Evolutionary conservation across 768 basidiomycete species (phyloP).

Genomic region (Suillus hirtellus): DNA sequence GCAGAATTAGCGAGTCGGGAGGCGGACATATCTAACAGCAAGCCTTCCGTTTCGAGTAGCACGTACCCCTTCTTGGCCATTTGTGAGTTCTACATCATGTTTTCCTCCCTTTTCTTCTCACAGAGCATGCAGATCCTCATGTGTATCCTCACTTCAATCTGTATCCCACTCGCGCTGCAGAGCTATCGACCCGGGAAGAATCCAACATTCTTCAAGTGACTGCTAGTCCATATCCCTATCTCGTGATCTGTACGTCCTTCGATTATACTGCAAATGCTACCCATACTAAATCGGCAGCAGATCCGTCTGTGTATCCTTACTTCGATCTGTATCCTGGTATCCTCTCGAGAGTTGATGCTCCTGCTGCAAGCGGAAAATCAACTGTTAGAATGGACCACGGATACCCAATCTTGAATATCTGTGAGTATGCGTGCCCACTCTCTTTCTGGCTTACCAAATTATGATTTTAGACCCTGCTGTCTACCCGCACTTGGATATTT

Average conservation of each 20-base stretch:
- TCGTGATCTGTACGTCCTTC: conserved; percentile 11
- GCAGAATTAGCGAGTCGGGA: conserved; percentile 13
- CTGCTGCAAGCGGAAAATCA: neutral
- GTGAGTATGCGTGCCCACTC: conserved; percentile 9
- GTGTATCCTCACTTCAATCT: conserved; percentile 35
- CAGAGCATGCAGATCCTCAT: conserved; percentile 37
- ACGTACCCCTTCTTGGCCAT: conserved; percentile 18
- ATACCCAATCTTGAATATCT: conserved; percentile 20
- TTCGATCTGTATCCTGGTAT: conserved; percentile 30
- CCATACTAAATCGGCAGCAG: conserved; percentile 23
- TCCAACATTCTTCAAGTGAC: neutral
- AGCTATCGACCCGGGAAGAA: conserved; percentile 13
- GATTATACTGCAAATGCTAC: conserved; percentile 7
- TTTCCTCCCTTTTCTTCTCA: conserved; percentile 3
- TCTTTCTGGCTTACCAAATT: conserved; percentile 21
- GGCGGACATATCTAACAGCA: neutral
- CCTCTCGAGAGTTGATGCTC: neutral
- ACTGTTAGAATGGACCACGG: conserved; percentile 8
- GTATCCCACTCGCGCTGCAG: conserved; percentile 24
- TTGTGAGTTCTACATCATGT: conserved; percentile 13
- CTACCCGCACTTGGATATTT: conserved; percentile 30
- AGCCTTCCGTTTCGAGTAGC: conserved; percentile 1
- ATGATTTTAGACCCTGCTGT: conserved; percentile 11
- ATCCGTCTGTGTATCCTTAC: conserved; percentile 39
- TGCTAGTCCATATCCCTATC: conserved; percentile 8